phyloP scores from a whole-genome alignment of 2,329 filamentous ascomycete genomes.

The Colletotrichum higginsianum region DNA sequence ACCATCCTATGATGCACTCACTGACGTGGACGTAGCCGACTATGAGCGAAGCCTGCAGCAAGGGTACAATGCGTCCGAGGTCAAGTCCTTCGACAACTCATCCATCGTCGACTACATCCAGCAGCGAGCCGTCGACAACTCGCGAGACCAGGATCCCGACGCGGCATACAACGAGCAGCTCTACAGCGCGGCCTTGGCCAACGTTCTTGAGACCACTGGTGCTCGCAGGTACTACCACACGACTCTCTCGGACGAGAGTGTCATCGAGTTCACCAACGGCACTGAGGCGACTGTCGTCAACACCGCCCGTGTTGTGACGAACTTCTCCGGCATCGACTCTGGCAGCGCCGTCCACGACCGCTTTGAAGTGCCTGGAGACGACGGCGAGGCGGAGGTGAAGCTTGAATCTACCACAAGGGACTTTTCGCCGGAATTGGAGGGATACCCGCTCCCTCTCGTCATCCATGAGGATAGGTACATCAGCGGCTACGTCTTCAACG shows the following conservation, averaged over 20 bases:
- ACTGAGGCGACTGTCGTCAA: slow-evolving; percentile 31
- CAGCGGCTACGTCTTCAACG: slow-evolving; percentile 38
- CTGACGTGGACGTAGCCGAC: slow-evolving; percentile 20
- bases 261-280: slow-evolving; percentile 41
- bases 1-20: neutral
- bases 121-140: slow-evolving; percentile 39
- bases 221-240: slow-evolving; percentile 20
- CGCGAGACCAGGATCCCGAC: slow-evolving; percentile 43
- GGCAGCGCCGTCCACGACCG: slow-evolving; percentile 31
- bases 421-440: slow-evolving; percentile 16
- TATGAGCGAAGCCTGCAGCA: slow-evolving; percentile 28
- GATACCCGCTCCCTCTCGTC: slow-evolving; percentile 35
- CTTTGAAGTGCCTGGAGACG: slow-evolving; percentile 27
- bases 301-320: slow-evolving; percentile 14
- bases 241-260: slow-evolving; percentile 33
- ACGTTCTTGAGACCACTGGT: neutral
- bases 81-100: slow-evolving; percentile 23
- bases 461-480: slow-evolving; percentile 32
- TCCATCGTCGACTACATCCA: slow-evolving; percentile 34
- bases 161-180: slow-evolving; percentile 42
- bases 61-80: slow-evolving; percentile 27
- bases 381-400: neutral
- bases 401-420: neutral
- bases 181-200: slow-evolving; percentile 26
- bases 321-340: slow-evolving; percentile 39